These are phyloP conservation scores for Fusarium sp. DNA, from an alignment of 2,329 filamentous ascomycete genomes.

Conservation along the genomic window DNA sequence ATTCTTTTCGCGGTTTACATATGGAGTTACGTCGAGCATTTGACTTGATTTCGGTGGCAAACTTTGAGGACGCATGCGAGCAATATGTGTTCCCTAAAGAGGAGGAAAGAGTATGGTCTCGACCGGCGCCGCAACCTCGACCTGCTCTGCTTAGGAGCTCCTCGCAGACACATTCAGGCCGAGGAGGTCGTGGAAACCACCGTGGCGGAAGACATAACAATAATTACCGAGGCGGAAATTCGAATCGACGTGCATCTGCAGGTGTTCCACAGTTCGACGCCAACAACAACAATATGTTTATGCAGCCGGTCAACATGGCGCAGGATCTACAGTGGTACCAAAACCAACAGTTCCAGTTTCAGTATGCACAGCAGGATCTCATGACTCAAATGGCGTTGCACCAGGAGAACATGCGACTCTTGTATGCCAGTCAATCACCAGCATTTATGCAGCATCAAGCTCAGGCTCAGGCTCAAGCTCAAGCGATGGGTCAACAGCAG, in stretches of 20 bases:
- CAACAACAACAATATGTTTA: slow-evolving; percentile 51
- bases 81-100: slow-evolving; percentile 89
- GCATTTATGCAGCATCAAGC: slow-evolving; percentile 47
- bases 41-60: slow-evolving; percentile 78
- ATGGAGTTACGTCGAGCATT: slow-evolving; percentile 90
- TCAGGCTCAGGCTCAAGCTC: slow-evolving; percentile 33
- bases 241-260: slow-evolving; percentile 63
- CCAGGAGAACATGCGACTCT: slow-evolving; percentile 49
- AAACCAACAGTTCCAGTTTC: slow-evolving; percentile 53
- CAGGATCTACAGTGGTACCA: slow-evolving; percentile 63
- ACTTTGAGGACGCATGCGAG: slow-evolving; percentile 85
- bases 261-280: slow-evolving; percentile 61
- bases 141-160: slow-evolving; percentile 68
- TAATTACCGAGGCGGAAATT: slow-evolving; percentile 55
- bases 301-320: slow-evolving; percentile 54
- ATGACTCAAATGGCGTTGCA: slow-evolving; percentile 55
- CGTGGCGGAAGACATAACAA: slow-evolving; percentile 59
- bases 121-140: slow-evolving; percentile 63
- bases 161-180: slow-evolving; percentile 64
- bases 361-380: slow-evolving; percentile 52
- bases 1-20: slow-evolving; percentile 90
- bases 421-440: slow-evolving; percentile 48
- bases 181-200: slow-evolving; percentile 60
- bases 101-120: slow-evolving; percentile 71
- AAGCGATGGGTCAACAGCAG: slow-evolving; percentile 48